Conservation (phyloP, 2,329 filamentous ascomycete genomes). For the Botrytis deweyae region DNA sequence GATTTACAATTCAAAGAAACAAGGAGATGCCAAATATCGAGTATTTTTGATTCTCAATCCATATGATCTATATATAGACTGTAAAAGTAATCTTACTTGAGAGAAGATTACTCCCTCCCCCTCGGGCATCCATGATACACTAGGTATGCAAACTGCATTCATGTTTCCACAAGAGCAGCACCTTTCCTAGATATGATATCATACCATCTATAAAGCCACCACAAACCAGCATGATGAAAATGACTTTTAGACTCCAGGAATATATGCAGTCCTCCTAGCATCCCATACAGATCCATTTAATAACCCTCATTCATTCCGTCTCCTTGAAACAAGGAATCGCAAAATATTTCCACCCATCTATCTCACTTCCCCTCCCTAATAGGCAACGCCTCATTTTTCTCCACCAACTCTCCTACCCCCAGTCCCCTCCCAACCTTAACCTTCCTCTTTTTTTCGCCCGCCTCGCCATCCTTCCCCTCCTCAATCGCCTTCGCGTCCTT, state of each 20-base stretch:
- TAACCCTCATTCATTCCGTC: not conserved
- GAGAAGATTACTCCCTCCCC: not conserved
- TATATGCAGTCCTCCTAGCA: not conserved
- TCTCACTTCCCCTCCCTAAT: not conserved
- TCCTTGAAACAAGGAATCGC: not conserved
- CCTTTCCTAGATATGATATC: not conserved
- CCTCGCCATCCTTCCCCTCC: constrained; percentile 62
- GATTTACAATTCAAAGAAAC: not conserved
- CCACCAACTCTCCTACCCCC: constrained; percentile 76
- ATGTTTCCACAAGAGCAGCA: not conserved
- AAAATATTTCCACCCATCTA: too few species aligned
- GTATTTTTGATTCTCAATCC: not conserved
- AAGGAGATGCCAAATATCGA: not conserved
- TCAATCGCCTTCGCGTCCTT: constrained; percentile 52
- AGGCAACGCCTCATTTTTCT: constrained; percentile 57
- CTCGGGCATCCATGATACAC: not conserved
- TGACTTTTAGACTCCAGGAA: constrained; percentile 12
- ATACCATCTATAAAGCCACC: not conserved
- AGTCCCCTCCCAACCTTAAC: constrained; percentile 79
- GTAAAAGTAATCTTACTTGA: not conserved
- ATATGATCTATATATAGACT: not conserved
- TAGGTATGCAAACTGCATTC: not conserved
- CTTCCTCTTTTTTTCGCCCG: constrained; percentile 67
- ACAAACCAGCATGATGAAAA: not conserved
- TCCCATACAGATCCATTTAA: not conserved